Conservation (phyloP, 1,284 basidiomycete genomes). For the Dichomitus squalens region DNA sequence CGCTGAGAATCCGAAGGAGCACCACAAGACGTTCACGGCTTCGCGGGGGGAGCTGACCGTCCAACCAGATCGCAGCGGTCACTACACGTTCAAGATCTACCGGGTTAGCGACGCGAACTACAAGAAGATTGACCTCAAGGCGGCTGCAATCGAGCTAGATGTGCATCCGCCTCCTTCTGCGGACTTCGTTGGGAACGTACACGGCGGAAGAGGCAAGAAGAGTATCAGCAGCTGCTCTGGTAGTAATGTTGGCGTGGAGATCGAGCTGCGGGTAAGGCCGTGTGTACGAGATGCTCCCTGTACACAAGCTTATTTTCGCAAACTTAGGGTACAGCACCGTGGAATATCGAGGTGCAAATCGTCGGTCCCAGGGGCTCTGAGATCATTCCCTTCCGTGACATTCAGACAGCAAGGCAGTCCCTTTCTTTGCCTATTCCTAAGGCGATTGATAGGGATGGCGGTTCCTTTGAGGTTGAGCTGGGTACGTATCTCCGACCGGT, state of each 20-base stretch:
- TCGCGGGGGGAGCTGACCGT: constrained; percentile 86
- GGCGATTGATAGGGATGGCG: constrained; percentile 70
- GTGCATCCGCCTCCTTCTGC: constrained; percentile 89
- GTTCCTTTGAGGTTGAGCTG: constrained; percentile 80
- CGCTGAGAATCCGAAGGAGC: constrained; percentile 59
- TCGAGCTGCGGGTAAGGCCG: constrained; percentile 70
- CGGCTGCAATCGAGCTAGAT: constrained; percentile 78
- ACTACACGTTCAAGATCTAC: constrained; percentile 86
- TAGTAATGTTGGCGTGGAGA: constrained; percentile 69
- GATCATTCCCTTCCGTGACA: constrained; percentile 54
- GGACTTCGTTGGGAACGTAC: constrained; percentile 59
- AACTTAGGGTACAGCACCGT: constrained; percentile 80
- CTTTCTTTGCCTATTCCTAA: constrained; percentile 70
- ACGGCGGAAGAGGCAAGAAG: constrained; percentile 48
- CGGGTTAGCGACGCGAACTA: constrained; percentile 88
- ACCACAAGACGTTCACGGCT: constrained; percentile 63
- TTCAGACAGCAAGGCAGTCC: constrained; percentile 58
- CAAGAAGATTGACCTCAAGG: constrained; percentile 67
- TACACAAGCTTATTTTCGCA: not conserved
- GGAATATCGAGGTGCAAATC: constrained; percentile 81
- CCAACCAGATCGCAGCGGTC: constrained; percentile 87
- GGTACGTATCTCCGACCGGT: constrained; percentile 44
- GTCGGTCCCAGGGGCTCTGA: constrained; percentile 70
- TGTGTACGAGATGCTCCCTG: not conserved
- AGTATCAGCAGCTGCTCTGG: constrained; percentile 77